phyloP scores from a whole-genome alignment of 1,284 basidiomycete genomes.

The Ganoderma lingzhi region DNA sequence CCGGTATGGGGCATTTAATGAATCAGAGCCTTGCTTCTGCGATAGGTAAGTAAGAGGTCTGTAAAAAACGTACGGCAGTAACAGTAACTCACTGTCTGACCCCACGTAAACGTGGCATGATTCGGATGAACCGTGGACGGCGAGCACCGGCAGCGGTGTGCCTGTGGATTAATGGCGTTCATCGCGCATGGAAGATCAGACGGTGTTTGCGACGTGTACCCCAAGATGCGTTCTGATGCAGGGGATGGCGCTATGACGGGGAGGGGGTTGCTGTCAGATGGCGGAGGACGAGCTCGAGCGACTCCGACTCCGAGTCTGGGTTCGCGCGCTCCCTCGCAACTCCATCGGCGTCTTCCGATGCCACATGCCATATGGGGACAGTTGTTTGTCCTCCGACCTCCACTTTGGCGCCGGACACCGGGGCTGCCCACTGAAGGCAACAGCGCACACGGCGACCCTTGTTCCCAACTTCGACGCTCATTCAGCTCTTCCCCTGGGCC shows the following conservation, averaged over 20 bases:
- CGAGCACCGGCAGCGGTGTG: not conserved
- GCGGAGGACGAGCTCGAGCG: not conserved
- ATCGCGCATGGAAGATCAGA: not conserved
- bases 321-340: not conserved
- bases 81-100: not conserved
- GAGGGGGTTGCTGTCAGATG: not conserved
- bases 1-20: not conserved
- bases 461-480: conserved; percentile 3
- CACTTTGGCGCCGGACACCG: not conserved
- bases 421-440: not conserved
- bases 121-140: not conserved
- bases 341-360: not conserved
- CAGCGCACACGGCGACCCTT: not conserved
- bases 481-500: not conserved
- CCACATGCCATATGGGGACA: not conserved
- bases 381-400: conserved; percentile 5
- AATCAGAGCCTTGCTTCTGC: not conserved
- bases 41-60: not conserved
- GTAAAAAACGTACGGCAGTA: not conserved
- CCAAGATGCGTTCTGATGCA: not conserved
- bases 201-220: not conserved
- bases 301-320: not conserved
- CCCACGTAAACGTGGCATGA: not conserved
- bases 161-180: not conserved
- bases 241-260: not conserved